Base-by-base conservation (phyloP, 192 early-diverging fungal genomes). In the Chytriomyces confervae region DNA sequence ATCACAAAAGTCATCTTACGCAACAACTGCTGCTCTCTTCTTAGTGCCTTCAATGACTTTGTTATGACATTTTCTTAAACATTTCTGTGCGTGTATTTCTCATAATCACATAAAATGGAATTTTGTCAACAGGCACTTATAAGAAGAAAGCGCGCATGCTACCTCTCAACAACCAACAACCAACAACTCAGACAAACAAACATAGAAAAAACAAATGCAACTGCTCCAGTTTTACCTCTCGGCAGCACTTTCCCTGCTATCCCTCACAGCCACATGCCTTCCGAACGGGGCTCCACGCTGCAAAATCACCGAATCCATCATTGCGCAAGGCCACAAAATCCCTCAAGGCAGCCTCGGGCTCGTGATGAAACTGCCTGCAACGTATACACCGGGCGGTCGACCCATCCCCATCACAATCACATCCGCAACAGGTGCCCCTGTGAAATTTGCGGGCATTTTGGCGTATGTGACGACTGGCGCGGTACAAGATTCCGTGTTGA, bases 391-490 rank as follows among this genome's bases (percentile, higher is more conserved):
- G 5, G 73, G 73, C 2, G 73, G 73, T 45, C 4, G 48, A 10
- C 29, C 73, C 2, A 75, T 75, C 5, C 13, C 73, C 0, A 65
- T 75, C 6, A 75, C 62, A 24, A 66, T 75, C 20, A 49, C 29
- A 2, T 43, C 44, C 13, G 69, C 47, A 23, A 18, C 1, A 1
- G 47, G n/a, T 2, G 44, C 29, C 2, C 0, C 2, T 2, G 18
- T 13, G 3, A 20, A n/a, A 5, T 75, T 75, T 65, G n/a, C 29
- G 18, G 82, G 82, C 9, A 60, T 80, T 47, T 63, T 83, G 23
- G 76, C 70, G 68, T 83, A 83, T 51, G 82, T 72, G 57, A 83
- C 78, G n/a, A 16, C 69, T 47, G 82, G 78, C 18, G 46, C 74
- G 9, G 53, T 47, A 10, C 50, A 76, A 20, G 81, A 82, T 51